Evolutionary conservation across 768 basidiomycete genomes (phyloP), one percentile per base, ranked within the genome.

Genomic region (Tricholoma saponaceum): DNA sequence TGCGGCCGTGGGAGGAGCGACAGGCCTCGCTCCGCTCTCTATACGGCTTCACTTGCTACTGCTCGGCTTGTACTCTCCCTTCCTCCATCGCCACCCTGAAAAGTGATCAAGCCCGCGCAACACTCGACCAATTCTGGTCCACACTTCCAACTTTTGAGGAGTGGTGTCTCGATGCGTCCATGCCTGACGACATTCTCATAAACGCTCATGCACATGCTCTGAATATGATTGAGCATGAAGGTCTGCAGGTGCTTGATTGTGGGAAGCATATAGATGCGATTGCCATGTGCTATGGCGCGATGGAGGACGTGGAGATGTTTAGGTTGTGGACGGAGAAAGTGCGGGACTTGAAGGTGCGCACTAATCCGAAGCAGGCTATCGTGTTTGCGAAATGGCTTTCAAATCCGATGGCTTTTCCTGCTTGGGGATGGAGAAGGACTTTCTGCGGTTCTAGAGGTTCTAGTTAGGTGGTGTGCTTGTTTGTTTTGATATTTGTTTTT

Each of bases 251-350:
- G 3, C 57, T 73, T 1, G 62, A 68, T 9, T 55, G 58, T 26
- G 64, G 64, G 44, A 65, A 60, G 49, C 76, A 78, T 37, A 61
- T 72, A 10, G 77, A 79, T 51, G 66, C 61, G 5, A 70, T 79
- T 23, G 74, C 74, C 2, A 73, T 76, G 70, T 76, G 74, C 44
- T 76, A 76, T 60, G 77, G 75, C 0, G 76, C 74, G 9, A 60
- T 79, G 16, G 66, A 67, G 18, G 74, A 79, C 37, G 64, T 60
- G 14, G 61, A 69, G 26, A 69, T 69, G 53, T 79, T 79, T 55
- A 65, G 62, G 50, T 57, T 61, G 33, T 77, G 76, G 76, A 62
- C 67, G 14, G 60, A 60, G 50, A 59, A 61, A 30, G 75, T 69
- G 26, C 63, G 67, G 2, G 69, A 69, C 4, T 63, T 61, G 4